These are phyloP conservation scores for Phaseolus lunatus DNA, from an alignment of 306 rosid genomes.

Conservation along the genomic window DNA sequence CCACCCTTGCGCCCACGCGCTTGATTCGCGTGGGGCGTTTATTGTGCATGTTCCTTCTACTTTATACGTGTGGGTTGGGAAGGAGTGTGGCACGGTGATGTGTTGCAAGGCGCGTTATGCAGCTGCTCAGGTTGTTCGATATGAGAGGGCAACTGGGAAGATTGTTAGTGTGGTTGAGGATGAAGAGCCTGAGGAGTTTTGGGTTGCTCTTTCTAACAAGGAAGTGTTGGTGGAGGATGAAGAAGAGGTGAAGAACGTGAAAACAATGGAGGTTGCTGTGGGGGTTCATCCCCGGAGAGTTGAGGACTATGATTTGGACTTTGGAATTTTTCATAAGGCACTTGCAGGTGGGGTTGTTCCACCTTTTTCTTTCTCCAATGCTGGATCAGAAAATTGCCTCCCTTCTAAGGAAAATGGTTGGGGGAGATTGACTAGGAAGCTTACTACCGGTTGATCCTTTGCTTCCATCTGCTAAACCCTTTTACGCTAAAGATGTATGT, in stretches of 20 bases:
- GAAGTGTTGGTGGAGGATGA: constrained; percentile 40
- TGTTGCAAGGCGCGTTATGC: constrained; percentile 66
- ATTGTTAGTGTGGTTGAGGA: constrained; percentile 62
- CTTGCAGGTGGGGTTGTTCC: constrained; percentile 95
- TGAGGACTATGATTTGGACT: constrained; percentile 78
- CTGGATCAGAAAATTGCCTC: constrained; percentile 81
- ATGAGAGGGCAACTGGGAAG: constrained; percentile 76
- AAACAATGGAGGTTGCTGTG: constrained; percentile 44
- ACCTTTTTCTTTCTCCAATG: constrained; percentile 64
- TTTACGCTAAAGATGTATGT: constrained; percentile 50
- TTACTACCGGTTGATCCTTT: constrained; percentile 60
- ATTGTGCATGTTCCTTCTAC: constrained; percentile 82
- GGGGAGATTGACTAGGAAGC: constrained; percentile 72
- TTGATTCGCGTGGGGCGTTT: constrained; percentile 96
- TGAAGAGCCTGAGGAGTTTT: constrained; percentile 77
- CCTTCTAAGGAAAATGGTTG: constrained; percentile 86
- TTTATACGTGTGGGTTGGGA: constrained; percentile 87
- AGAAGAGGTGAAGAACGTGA: constrained; percentile 47
- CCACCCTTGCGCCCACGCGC: constrained; percentile 63
- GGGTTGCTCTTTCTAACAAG: constrained; percentile 71
- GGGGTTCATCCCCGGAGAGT: constrained; percentile 59
- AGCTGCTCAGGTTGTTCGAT: constrained; percentile 78
- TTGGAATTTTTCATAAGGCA: constrained; percentile 80
- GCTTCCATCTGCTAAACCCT: constrained; percentile 61
- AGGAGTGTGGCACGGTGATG: constrained; percentile 59